Evolutionary conservation across 75 land plant genomes (phyloP).

Genomic region (Sequoiadendron giganteum): DNA sequence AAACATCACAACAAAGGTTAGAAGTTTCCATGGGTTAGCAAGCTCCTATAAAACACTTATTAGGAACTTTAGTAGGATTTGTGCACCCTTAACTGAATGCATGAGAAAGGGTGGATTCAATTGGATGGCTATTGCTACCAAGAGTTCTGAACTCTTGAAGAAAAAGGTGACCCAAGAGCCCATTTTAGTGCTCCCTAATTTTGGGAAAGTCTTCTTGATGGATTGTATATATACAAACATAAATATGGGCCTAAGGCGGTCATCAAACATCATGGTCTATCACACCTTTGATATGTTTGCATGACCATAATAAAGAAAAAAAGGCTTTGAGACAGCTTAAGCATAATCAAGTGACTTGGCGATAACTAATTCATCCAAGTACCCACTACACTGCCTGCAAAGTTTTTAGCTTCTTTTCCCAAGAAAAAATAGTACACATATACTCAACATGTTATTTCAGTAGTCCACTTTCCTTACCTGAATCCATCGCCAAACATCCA

Average conservation of each 20-base stretch:
- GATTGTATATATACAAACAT: background rate
- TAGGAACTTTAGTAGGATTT: too few species aligned
- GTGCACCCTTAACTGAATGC: too few species aligned
- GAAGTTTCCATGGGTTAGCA: too few species aligned
- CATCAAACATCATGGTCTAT: background rate
- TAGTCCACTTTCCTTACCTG: constrained; percentile 52
- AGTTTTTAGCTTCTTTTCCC: background rate
- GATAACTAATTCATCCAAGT: background rate
- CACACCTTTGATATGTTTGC: background rate
- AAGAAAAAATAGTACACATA: background rate
- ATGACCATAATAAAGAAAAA: background rate
- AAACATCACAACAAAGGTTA: too few species aligned
- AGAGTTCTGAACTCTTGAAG: too few species aligned
- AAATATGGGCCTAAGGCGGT: background rate
- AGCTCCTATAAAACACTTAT: too few species aligned
- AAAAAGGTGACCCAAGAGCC: too few species aligned
- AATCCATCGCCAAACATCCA: constrained; percentile 86
- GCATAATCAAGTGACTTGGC: background rate
- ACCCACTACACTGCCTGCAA: background rate
- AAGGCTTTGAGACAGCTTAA: background rate
- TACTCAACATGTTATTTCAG: background rate
- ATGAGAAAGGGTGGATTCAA: too few species aligned
- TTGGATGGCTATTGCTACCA: too few species aligned
- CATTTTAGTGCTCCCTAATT: too few species aligned
- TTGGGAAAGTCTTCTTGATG: too few species aligned